phyloP scores from a whole-genome alignment of 768 basidiomycete species.

The Holtermannia corniformis region DNA sequence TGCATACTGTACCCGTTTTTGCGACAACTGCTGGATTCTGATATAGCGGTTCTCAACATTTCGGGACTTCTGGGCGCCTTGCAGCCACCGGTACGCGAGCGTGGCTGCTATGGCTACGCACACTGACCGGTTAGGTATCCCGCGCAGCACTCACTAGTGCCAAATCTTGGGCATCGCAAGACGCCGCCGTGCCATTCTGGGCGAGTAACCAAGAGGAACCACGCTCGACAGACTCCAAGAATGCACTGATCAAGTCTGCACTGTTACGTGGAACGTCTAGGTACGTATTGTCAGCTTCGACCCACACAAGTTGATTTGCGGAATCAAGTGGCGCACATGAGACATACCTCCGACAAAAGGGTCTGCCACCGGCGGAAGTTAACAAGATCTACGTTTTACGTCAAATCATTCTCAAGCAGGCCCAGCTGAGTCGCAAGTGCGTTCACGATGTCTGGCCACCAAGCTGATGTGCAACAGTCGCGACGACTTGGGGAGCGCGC shows the following conservation, averaged over 20 bases:
- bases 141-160: slow-evolving; percentile 76
- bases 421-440: slow-evolving; percentile 67
- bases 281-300: slow-evolving; percentile 1
- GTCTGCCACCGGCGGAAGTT: slow-evolving; percentile 75
- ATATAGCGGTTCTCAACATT: slow-evolving; percentile 65
- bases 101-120: not conserved
- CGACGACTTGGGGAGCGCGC: slow-evolving; percentile 6
- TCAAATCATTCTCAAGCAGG: slow-evolving; percentile 77
- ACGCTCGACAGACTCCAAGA: no score
- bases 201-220: no score
- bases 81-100: slow-evolving; percentile 60
- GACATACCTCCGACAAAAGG: slow-evolving; percentile 44
- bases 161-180: slow-evolving; percentile 77
- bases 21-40: slow-evolving; percentile 73
- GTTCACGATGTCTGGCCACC: slow-evolving; percentile 10
- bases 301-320: not conserved
- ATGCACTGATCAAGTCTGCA: slow-evolving; percentile 9
- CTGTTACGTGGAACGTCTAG: not conserved
- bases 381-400: slow-evolving; percentile 76
- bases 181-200: slow-evolving; percentile 75
- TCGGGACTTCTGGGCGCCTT: slow-evolving; percentile 63
- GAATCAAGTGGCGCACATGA: not conserved
- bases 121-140: slow-evolving; percentile 44
- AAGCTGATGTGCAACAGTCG: slow-evolving; percentile 16
- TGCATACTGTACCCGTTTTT: slow-evolving; percentile 91